Base-by-base conservation (phyloP, 139 green algal species). In the Auxenochlorella pyrenoidosa region DNA sequence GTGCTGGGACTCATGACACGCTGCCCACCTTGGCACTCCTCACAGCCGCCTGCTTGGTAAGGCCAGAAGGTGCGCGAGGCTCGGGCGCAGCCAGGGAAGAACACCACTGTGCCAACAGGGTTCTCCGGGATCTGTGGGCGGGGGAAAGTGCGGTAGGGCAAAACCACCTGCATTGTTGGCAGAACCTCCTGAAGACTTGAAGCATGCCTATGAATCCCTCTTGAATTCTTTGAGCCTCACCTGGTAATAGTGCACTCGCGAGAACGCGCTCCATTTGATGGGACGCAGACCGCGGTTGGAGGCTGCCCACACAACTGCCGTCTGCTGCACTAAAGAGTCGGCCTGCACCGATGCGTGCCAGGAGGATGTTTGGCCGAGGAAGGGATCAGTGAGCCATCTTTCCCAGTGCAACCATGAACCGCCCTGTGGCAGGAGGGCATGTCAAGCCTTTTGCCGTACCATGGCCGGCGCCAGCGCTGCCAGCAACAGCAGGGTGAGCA, bases 1-100 rank as follows among this genome's bases (percentile, higher is more conserved):
- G 26, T 4, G 43, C 26, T 40, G 22, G 44, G 0, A 36, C 63
- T 71, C 26, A 12, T 38, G 63, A 3, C 32, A 19, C 66, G 30
- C 66, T 15, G 30, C 34, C 70, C 76, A 82, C 76, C 76, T 51
- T 65, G 44, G 76, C 76, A 82, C 76, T 82, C 76, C 5, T 24
- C 18, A 47, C 76, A 82, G 30, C 32, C 28, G 10, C 30, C 30
- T 22, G 73, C 36, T 30, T 82, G 10, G 51, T 68, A 82, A 34
- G 76, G 76, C 44, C 43, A 82, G 32, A 44, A 66, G 76, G 41
- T 38, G 44, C 76, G 43, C 1, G 76, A 58, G 1, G 76, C 43
- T 32, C 76, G 76, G 30, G 76, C 47, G 32, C 76, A 82, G 43
- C 76, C 76, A 0, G 76, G 76, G 19, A 82, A 66, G 44, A 66